Conservation (phyloP, 2,329 filamentous ascomycete genomes). For the Emergomyces pasteurianus region DNA sequence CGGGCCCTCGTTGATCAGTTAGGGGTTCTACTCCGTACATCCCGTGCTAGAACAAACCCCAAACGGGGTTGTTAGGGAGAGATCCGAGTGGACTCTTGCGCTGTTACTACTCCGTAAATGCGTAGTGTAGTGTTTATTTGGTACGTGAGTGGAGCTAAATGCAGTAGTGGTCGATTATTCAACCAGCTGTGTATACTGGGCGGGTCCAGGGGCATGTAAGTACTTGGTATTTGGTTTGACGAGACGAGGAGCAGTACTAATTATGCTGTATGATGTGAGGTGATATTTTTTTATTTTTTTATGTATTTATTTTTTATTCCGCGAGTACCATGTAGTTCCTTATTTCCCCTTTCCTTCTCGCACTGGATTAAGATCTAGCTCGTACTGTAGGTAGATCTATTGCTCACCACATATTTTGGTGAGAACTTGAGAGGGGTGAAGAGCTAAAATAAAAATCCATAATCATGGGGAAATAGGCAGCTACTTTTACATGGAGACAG, state of each 20-base stretch:
- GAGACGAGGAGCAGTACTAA: too few species aligned
- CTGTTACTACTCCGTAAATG: too few species aligned
- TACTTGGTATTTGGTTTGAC: background rate
- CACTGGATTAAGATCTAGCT: background rate
- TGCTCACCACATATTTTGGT: background rate
- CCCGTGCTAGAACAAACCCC: too few species aligned
- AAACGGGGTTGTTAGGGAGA: background rate
- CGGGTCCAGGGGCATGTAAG: background rate
- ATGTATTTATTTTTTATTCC: background rate
- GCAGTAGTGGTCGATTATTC: background rate
- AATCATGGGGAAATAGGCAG: background rate
- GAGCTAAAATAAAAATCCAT: background rate
- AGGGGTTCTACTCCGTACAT: too few species aligned
- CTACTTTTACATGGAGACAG: background rate
- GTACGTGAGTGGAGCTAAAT: background rate
- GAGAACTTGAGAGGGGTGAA: background rate
- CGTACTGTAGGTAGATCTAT: background rate
- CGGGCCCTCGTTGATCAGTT: background rate
- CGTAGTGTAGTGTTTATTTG: background rate
- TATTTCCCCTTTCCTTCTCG: background rate
- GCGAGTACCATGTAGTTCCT: background rate
- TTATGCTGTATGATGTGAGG: too few species aligned
- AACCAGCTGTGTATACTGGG: background rate
- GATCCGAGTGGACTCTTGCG: background rate
- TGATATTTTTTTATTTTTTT: too few species aligned